Conservation (phyloP, 1,139 yeast species). For the Protomyces gravidus region DNA sequence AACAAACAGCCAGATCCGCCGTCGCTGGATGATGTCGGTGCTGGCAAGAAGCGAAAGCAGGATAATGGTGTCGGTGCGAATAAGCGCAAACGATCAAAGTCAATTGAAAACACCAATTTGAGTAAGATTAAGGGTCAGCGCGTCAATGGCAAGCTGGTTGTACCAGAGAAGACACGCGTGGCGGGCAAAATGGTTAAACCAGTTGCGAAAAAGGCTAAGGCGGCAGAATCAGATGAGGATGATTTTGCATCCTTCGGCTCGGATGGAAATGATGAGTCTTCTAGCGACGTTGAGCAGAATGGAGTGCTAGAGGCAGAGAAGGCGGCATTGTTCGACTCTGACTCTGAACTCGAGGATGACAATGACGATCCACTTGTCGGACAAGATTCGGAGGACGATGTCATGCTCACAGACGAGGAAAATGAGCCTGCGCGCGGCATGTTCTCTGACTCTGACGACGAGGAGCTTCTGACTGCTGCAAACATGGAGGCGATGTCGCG, state of each 20-base stretch:
- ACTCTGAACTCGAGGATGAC: conserved; percentile 26
- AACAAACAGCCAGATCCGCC: conserved; percentile 28
- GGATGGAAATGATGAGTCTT: conserved; percentile 46
- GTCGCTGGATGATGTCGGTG: conserved; percentile 1
- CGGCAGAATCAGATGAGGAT: background rate
- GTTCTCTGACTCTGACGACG: conserved; percentile 59
- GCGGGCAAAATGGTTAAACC: conserved; percentile 20
- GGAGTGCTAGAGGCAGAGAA: conserved; percentile 25
- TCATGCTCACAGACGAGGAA: conserved; percentile 25
- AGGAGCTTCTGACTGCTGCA: conserved; percentile 72
- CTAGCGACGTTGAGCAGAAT: conserved; percentile 33
- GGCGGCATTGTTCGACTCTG: conserved; percentile 28
- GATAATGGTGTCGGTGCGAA: conserved; percentile 6
- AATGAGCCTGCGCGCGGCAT: conserved; percentile 62
- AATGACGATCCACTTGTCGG: conserved; percentile 14
- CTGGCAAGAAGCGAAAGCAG: conserved; percentile 13
- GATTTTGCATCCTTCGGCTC: conserved; percentile 37
- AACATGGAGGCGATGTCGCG: conserved; percentile 79
- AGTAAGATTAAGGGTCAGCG: conserved; percentile 24
- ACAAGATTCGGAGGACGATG: conserved; percentile 13
- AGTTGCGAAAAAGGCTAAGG: background rate
- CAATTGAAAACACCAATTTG: conserved; percentile 11
- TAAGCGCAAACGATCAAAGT: conserved; percentile 19
- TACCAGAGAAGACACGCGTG: conserved; percentile 26
- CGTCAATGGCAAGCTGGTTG: conserved; percentile 23